Evolutionary conservation across 2,329 filamentous ascomycete species (phyloP), one percentile per base, ranked within the genome.

Genomic region (Remersonia thermophila): DNA sequence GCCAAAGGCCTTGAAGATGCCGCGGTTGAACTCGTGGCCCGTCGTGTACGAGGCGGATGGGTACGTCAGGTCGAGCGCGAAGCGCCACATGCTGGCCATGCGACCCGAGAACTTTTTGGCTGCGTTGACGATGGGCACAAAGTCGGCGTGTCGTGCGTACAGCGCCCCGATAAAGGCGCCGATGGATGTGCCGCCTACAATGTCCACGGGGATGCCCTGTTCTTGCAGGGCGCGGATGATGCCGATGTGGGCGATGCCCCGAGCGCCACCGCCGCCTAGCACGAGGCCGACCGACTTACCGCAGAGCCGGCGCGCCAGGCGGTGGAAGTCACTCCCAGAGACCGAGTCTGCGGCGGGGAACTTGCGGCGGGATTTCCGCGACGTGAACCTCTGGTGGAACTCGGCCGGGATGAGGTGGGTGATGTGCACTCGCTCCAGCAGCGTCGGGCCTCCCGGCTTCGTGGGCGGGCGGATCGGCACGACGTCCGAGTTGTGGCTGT

Each of bases 11-110:
- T 98, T 98, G 73, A 95, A 98, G 46, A 98, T 95, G 28, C 91
- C 91, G 6, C 91, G 83, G 51, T 98, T 98, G 71, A 98, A 98
- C 52, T 98, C 91, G 54, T 98, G 91, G 1, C 91, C 91, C 0
- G 91, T 98, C 1, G 93, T 98, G 60, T 98, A 98, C 1, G 89
- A 94, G 7, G 84, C 85, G 5, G 89, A 91, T 0, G 91, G 91
- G 56, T 98, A 98, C 0, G 91, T 98, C 49, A 98, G 60, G 54
- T 98, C 91, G 3, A 98, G 67, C 1, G 87, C 87, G 56, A 98
- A 95, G n/a, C 91, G 77, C 91, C 91, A 98, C 62, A 96, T 84
- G 58, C 89, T 96, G 30, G 84, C 85, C 93, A 98, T 98, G n/a
- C 93, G 81, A 4, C 91, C 87, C 0, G 91, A 76, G 56, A 98